Percentiles rank a stretch among this genome's conserved stretches.
Evolutionary conservation across 225 moss, liverwort and hornwort species (phyloP).

Genomic region (Climacium dendroides): DNA sequence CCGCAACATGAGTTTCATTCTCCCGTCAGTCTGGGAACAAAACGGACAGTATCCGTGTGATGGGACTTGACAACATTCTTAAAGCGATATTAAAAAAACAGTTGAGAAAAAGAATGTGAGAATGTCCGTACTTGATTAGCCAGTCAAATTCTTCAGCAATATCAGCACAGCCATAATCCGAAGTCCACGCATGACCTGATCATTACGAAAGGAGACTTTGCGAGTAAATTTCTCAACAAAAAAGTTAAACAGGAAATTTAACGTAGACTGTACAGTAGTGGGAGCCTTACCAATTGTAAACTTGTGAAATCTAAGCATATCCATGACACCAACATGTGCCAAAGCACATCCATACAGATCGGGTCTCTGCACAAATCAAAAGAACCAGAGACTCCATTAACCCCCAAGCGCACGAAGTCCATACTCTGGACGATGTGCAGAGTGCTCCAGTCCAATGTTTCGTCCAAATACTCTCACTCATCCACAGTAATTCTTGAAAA

Average conservation of each 20-base stretch:
- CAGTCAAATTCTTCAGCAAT: slow-evolving; percentile 55
- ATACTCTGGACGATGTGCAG: background rate
- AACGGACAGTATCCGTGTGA: background rate
- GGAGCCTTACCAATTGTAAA: slow-evolving; percentile 63
- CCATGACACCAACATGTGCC: slow-evolving; percentile 92
- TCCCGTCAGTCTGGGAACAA: background rate
- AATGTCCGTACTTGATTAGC: slow-evolving; percentile 52
- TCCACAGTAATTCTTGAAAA: background rate
- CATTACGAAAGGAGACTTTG: background rate
- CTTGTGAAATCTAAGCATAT: slow-evolving; percentile 88
- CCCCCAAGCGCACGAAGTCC: background rate
- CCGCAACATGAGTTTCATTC: background rate
- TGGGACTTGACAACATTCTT: background rate
- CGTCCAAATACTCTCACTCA: background rate
- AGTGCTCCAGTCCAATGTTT: background rate
- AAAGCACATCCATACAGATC: slow-evolving; percentile 77
- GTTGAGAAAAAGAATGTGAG: background rate
- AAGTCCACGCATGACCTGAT: slow-evolving; percentile 88
- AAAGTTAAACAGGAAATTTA: background rate
- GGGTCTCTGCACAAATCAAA: slow-evolving; percentile 44
- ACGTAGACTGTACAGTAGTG: background rate
- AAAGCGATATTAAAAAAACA: background rate
- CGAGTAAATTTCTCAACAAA: background rate
- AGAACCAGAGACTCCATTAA: background rate
- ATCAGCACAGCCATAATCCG: slow-evolving; percentile 86